Evolutionary conservation across 108 stramenopile species (phyloP).

Genomic region (Ochromonas danica): DNA sequence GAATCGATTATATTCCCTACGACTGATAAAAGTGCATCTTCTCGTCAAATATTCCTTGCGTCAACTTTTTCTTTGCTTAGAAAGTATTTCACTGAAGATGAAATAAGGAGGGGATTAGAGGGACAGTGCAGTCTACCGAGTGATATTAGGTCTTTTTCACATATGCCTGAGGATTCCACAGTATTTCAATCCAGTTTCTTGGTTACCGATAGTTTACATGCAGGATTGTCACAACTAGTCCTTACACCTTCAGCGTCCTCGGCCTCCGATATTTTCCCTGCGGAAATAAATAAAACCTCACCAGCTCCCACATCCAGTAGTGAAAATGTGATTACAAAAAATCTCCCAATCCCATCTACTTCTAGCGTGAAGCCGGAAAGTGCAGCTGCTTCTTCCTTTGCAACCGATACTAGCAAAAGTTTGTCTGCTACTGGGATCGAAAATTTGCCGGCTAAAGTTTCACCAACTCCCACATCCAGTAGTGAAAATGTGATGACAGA

Average conservation of each 20-base stretch:
- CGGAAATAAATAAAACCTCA: conserved; percentile 17
- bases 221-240: conserved; percentile 15
- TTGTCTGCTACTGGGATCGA: conserved; percentile 14
- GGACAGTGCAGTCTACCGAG: conserved; percentile 13
- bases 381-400: conserved; percentile 14
- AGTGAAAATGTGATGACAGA: conserved; percentile 16
- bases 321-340: conserved; percentile 17
- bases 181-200: conserved; percentile 17
- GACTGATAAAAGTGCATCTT: conserved; percentile 16
- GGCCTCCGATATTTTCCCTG: conserved; percentile 13
- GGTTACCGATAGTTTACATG: conserved; percentile 15
- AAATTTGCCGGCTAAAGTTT: conserved; percentile 16
- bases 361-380: conserved; percentile 13
- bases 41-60: conserved; percentile 15
- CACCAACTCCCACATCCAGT: conserved; percentile 13
- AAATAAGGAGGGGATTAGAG: conserved; percentile 15
- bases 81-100: conserved; percentile 17
- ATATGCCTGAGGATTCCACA: conserved; percentile 15
- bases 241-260: conserved; percentile 13
- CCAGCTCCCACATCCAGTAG: conserved; percentile 13
- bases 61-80: conserved; percentile 17
- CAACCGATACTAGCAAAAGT: conserved; percentile 15
- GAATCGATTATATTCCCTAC: conserved; percentile 16
- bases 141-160: conserved; percentile 10
- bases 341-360: conserved; percentile 15